These are phyloP conservation scores for Stemphylium beticola DNA, from an alignment of 2,329 filamentous ascomycete genomes.

Conservation along the genomic window DNA sequence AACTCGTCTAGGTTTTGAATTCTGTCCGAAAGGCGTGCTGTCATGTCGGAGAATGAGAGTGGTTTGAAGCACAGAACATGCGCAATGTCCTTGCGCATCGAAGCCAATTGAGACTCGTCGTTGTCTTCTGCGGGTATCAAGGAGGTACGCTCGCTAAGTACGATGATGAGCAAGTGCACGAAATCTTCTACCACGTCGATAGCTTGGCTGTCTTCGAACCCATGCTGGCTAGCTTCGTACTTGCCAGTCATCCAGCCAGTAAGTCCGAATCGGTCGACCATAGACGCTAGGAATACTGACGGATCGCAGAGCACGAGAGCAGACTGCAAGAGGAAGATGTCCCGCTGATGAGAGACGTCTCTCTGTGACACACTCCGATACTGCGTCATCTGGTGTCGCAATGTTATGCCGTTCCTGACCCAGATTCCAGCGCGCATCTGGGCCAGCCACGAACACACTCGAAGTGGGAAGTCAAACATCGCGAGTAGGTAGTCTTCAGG, in stretches of 20 bases:
- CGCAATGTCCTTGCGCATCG: conserved; percentile 86
- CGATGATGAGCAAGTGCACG: conserved; percentile 87
- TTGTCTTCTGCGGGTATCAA: conserved; percentile 73
- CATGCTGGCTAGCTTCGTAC: conserved; percentile 68
- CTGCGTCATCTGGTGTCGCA: conserved; percentile 91
- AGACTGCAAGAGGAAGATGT: conserved; percentile 92
- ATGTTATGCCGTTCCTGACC: conserved; percentile 95
- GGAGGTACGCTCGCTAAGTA: conserved; percentile 86
- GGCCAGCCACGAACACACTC: conserved; percentile 93
- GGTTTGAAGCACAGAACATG: conserved; percentile 97
- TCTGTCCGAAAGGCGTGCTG: conserved; percentile 83
- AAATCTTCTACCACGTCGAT: conserved; percentile 96
- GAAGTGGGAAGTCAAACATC: conserved; percentile 88
- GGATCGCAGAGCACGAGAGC: conserved; percentile 86
- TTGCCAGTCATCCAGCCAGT: conserved; percentile 84
- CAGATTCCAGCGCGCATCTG: conserved; percentile 99
- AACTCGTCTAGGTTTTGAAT: conserved; percentile 90
- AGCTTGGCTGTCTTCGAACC: conserved; percentile 85
- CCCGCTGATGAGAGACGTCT: conserved; percentile 91
- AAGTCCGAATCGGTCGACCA: conserved; percentile 91
- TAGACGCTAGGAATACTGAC: conserved; percentile 81
- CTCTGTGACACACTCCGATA: conserved; percentile 89
- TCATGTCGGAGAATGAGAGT: conserved; percentile 91
- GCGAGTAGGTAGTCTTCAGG: conserved; percentile 83
- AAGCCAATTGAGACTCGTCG: conserved; percentile 67